Evolutionary conservation across 331 rosid genomes (phyloP).

Genomic region (Dryas integrifolia): DNA sequence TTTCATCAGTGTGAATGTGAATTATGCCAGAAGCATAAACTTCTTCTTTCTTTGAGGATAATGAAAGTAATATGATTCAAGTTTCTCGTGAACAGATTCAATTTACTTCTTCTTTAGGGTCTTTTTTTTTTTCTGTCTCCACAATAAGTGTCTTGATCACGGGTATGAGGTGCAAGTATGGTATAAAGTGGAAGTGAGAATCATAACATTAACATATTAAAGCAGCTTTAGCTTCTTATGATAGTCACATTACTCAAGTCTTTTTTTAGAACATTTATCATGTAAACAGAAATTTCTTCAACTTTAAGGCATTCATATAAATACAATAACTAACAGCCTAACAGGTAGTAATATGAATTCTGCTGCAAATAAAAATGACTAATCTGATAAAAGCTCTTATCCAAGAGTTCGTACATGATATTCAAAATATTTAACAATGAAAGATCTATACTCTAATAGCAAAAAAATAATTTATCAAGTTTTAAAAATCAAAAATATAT

Average conservation of each 20-base stretch:
- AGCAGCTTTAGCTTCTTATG: background rate
- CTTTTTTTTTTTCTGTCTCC: too few relatives aligned
- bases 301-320: background rate
- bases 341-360: too few relatives aligned
- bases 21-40: background rate
- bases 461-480: too few relatives aligned
- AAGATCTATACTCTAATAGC: too few relatives aligned
- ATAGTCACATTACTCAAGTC: background rate
- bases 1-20: constrained; percentile 2
- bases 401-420: too few relatives aligned
- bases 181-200: background rate
- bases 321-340: too few relatives aligned
- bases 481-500: too few relatives aligned
- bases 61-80: too few relatives aligned
- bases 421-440: too few relatives aligned
- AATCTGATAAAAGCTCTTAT: background rate
- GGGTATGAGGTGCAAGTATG: constrained; percentile 4
- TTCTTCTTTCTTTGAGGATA: background rate
- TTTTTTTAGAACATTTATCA: background rate
- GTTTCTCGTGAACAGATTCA: too few relatives aligned
- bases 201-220: background rate
- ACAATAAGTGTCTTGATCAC: background rate
- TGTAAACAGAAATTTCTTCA: background rate
- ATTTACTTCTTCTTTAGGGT: too few relatives aligned
- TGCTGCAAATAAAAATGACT: background rate